Evolutionary conservation across 2,329 filamentous ascomycete genomes (phyloP).

Genomic region (Calonectria hongkongensis): DNA sequence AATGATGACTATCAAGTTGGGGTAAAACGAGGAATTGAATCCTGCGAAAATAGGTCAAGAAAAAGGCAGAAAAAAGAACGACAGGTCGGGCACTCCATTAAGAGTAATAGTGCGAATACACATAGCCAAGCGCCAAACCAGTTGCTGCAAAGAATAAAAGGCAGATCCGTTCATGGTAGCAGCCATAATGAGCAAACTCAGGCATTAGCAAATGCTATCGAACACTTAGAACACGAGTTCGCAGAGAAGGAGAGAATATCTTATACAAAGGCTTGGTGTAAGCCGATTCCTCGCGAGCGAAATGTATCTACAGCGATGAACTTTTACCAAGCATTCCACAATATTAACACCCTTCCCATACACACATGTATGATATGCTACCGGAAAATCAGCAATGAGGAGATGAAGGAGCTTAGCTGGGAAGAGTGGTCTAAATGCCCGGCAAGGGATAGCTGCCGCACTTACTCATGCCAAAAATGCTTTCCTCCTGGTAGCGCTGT

Average conservation of each 20-base stretch:
- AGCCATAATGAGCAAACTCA: not conserved
- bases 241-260: not conserved
- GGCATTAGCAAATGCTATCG: not conserved
- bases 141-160: not conserved
- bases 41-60: not conserved
- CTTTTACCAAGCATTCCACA: no score
- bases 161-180: not conserved
- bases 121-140: not conserved
- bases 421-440: not conserved
- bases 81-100: no score
- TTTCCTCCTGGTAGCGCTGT: not conserved
- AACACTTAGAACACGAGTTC: constrained; percentile 17
- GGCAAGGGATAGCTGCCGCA: constrained; percentile 5
- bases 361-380: constrained; percentile 5
- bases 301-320: not conserved
- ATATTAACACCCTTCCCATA: no score
- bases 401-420: not conserved
- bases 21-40: not conserved
- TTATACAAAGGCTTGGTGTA: no score
- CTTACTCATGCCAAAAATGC: constrained; percentile 14
- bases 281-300: no score
- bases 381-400: constrained; percentile 6
- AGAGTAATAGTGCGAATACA: no score
- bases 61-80: not conserved
- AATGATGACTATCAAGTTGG: not conserved